A percentile compares a stretch with the other conserved stretches of the same genome.
phyloP scores from a whole-genome alignment of 805 yeast genomes.

The Cyberlindnera mrakii region DNA sequence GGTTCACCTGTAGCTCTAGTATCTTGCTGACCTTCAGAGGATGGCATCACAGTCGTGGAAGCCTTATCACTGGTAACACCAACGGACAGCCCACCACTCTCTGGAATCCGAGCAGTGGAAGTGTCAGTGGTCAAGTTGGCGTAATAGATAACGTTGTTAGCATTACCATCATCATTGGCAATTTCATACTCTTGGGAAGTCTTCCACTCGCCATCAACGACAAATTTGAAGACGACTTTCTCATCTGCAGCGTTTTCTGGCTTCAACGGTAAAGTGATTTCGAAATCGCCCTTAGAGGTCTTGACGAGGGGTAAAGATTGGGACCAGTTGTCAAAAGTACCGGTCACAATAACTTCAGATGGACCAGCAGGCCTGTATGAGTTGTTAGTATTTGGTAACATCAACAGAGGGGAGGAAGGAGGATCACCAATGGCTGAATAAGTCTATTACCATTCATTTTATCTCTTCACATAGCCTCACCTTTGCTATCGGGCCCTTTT shows the following conservation, averaged over 20 bases:
- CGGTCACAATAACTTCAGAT: conserved; percentile 56
- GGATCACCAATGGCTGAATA: too few species aligned
- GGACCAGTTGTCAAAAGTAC: conserved; percentile 66
- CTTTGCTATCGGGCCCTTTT: neutral
- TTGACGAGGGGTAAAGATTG: conserved; percentile 55
- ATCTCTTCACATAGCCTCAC: too few species aligned
- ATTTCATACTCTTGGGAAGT: conserved; percentile 35
- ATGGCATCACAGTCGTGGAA: conserved; percentile 36
- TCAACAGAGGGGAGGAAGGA: neutral
- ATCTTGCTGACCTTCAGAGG: conserved; percentile 32
- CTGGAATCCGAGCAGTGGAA: conserved; percentile 31
- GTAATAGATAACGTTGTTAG: conserved; percentile 30
- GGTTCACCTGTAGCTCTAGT: conserved; percentile 52
- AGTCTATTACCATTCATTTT: too few species aligned
- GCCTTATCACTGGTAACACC: conserved; percentile 20
- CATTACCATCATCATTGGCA: conserved; percentile 34
- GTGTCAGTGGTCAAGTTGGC: conserved; percentile 17
- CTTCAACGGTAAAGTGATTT: conserved; percentile 50
- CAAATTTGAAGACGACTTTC: conserved; percentile 45
- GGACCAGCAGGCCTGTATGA: conserved; percentile 45
- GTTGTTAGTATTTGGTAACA: conserved; percentile 1
- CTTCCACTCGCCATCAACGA: conserved; percentile 68
- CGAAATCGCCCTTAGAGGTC: conserved; percentile 54
- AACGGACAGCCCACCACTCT: conserved; percentile 38
- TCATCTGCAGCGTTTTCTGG: conserved; percentile 26